Evolutionary conservation across 169 alveolate genomes (phyloP), one percentile per base, ranked within the genome.

Genomic region (Plasmodium sp.): DNA sequence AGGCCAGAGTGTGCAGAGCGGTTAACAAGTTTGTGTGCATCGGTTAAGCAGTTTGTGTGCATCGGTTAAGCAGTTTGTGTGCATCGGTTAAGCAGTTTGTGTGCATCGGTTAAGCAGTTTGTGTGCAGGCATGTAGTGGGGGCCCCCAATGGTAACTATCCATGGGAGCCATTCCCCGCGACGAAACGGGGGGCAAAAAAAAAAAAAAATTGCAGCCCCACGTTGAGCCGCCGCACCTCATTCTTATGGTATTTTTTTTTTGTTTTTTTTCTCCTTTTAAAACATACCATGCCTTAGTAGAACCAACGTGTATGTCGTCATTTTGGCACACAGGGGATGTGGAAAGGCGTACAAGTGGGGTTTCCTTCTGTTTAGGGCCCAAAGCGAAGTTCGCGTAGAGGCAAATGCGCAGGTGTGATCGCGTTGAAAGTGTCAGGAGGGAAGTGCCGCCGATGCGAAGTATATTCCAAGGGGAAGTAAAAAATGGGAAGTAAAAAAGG

Each of bases 261-360:
- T 85, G 12, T 85, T 33, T 27, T 85, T 22, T 85, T 31, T 39
- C 22, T 54, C 39, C 75, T n/a, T 79, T 79, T 39, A 36, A 88
- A 31, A 34, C 88, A 56, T 39, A 88, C 94, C 94, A 80, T 88
- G 94, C 71, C 94, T 88, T 73, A 88, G 73, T 62, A 88, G 86
- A 88, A 88, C 94, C 73, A 88, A 77, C 79, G 94, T 88, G 48
- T 88, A 80, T 10, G 88, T 62, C 84, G 93, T 41, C 88, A 79
- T 79, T 88, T 88, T 88, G 45, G n/a, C 45, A 22, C 56, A 72
- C 3, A 62, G 75, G 34, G 75, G 7, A 27, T 62, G 10, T 62
- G 18, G 34, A 62, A 18, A n/a, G 34, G 34, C 12, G 5, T 62
- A 36, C 36, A 62, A 34, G 75, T n/a, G 34, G 75, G 75, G 10